Base-by-base conservation (phyloP, 139 green algal species). In the Ettlia oleoabundans region DNA sequence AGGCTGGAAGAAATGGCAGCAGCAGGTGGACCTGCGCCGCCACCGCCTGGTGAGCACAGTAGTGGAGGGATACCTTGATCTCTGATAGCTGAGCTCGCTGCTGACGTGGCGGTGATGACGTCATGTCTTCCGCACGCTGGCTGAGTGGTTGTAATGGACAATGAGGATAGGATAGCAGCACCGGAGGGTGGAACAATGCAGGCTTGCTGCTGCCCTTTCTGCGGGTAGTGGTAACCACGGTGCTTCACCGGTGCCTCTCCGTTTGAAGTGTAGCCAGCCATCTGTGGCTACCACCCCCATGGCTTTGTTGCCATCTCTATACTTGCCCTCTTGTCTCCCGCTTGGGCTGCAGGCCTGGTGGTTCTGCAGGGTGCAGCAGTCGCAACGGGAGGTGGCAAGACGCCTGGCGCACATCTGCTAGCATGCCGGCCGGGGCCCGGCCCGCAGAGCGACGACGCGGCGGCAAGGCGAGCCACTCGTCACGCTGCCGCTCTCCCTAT, bases 1-100 rank as follows among this genome's bases (percentile, higher is more conserved):
- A 67, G 73, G 24, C 90, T 89, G 52, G 90, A 92, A 41, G 86
- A 78, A 5, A 91, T 95, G 10, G n/a, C 18, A 22, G 86, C 72
- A 0, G 32, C 15, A 21, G 88, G 91, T 0, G 91, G 91, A 35
- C 88, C 90, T 37, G 86, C 84, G 38, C 83, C 85, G 5, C 72
- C 89, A 35, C 89, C 89, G 18, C 62, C 82, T 1, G 51, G 72
- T 79, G 72, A 67, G 72, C 21, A 4, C 41, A 21, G 2, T 9
- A 58, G 47, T n/a, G n/a, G n/a, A n/a, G n/a, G n/a, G n/a, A n/a
- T n/a, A n/a, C n/a, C n/a, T n/a, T 58, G 47, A 58, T 58, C 13
- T 15, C 47, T 24, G 15, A 58, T 10, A 10, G 47, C 47, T 15
- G 15, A 58, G 47, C 47, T 10, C 47, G 13, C 47, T 58, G 47